phyloP scores from a whole-genome alignment of 495 filamentous ascomycete species.

The Aspergillus hancockii region DNA sequence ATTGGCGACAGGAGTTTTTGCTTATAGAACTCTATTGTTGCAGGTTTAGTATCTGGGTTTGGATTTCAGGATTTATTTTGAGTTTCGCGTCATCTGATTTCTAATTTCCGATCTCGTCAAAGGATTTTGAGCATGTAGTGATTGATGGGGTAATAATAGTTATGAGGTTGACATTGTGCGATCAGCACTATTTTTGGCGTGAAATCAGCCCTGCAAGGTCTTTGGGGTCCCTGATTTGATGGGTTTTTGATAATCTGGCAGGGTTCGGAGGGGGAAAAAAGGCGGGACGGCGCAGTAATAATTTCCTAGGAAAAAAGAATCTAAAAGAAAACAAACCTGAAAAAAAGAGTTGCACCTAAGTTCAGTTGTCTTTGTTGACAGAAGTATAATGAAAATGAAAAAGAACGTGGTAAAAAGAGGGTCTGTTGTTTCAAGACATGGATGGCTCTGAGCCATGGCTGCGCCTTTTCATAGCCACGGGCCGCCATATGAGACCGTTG shows the following conservation, averaged over 20 bases:
- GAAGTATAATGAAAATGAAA: slow-evolving; percentile 5
- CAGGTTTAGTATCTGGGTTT: neutral
- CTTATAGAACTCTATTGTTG: neutral
- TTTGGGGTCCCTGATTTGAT: neutral
- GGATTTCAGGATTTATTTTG: slow-evolving; percentile 1
- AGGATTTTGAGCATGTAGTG: neutral
- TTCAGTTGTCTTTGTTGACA: neutral
- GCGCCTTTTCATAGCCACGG: slow-evolving; percentile 30
- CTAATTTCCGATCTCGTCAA: neutral
- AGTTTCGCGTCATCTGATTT: neutral
- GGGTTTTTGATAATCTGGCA: neutral
- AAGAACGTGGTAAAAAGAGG: slow-evolving; percentile 1
- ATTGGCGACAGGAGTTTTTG: neutral
- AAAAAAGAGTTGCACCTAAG: neutral
- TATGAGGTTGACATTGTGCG: neutral
- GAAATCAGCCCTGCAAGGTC: slow-evolving; percentile 1
- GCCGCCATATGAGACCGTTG: neutral
- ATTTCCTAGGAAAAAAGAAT: neutral
- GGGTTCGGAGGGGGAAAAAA: neutral
- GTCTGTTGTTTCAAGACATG: slow-evolving; percentile 18
- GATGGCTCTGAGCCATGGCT: slow-evolving; percentile 23
- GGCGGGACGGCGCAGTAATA: neutral
- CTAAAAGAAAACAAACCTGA: neutral
- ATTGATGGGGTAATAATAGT: neutral
- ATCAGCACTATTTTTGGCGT: slow-evolving; percentile 3